These are phyloP conservation scores for Tulasnella calospora DNA, from an alignment of 768 basidiomycete genomes.

Conservation along the genomic window DNA sequence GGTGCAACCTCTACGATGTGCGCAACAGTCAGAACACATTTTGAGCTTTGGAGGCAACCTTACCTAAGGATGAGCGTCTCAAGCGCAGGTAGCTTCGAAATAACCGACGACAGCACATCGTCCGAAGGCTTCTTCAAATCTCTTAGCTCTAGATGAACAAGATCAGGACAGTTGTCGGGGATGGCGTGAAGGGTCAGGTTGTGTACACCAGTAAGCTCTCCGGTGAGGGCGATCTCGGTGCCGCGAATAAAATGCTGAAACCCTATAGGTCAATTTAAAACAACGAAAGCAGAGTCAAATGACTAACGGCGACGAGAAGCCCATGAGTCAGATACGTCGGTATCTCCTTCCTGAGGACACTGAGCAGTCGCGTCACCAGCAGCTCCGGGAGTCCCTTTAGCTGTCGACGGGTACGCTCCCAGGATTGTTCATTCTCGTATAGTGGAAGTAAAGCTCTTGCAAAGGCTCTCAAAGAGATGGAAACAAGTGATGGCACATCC, in stretches of 20 bases:
- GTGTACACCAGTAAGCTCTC: conserved; percentile 50
- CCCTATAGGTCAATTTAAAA: background rate
- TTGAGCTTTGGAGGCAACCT: conserved; percentile 13
- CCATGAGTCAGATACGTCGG: conserved; percentile 52
- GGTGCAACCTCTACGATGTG: conserved; percentile 49
- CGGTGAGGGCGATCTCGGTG: conserved; percentile 44
- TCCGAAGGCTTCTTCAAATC: conserved; percentile 54
- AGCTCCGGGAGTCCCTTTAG: conserved; percentile 51
- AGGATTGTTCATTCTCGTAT: conserved; percentile 1
- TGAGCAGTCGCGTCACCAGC: conserved; percentile 49
- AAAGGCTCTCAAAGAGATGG: conserved; percentile 9
- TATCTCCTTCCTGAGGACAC: conserved; percentile 47
- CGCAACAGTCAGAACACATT: background rate
- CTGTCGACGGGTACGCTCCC: conserved; percentile 2
- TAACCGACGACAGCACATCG: conserved; percentile 46
- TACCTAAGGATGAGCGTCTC: conserved; percentile 54
- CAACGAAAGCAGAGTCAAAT: background rate
- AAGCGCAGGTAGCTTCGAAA: conserved; percentile 45
- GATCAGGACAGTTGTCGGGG: conserved; percentile 36
- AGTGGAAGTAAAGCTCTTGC: background rate
- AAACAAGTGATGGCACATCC: background rate
- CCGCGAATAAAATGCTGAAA: conserved; percentile 58
- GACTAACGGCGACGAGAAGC: conserved; percentile 52
- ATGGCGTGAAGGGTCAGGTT: conserved; percentile 49
- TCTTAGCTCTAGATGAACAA: conserved; percentile 49